Base-by-base conservation (phyloP, 306 rosid genomes). In the Castanea mollissima region DNA sequence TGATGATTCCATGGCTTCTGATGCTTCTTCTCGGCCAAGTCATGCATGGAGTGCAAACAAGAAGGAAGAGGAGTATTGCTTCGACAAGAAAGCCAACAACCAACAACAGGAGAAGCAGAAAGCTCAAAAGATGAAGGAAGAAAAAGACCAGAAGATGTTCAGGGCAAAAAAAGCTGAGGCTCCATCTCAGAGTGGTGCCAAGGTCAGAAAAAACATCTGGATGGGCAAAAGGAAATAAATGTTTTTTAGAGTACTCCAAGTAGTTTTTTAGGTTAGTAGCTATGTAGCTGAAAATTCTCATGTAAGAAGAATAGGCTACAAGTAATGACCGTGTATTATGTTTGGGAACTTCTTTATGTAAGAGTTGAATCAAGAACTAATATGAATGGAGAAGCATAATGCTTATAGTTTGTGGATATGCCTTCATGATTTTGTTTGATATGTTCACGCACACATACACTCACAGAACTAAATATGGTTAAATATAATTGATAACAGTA, bases 1-100 rank as follows among this genome's bases (percentile, higher is more conserved):
- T 74, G 98, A 92, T 86, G 98, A 94, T 79, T 95, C 99, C 23
- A 93, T 95, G 99, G 92, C 93, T 79, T 95, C 99, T 76, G 99
- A 95, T 85, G 99, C 99, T 81, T 95, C 99, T 74, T 95, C 99
- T 65, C 92, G 96, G 15, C 98, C 96, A 56, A 85, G 88, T 65
- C 86, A 80, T 75, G 74, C 78, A 31, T 60, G 64, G 68, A 32
- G 72, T 54, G 78, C 74, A 71, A 52, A 14, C 55, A 49, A 3
- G 18, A 59, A 79, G 59, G 60, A 78, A 29, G 71, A 82, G 58
- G 74, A 56, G 76, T 73, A 9, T 29, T 57, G 76, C 81, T 57
- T 85, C 8, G 78, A 62, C 38, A 83, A 80, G 81, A 90, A 81
- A 57, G 82, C 46, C 51, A 81, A 41, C 38, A 74, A 84, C 73